These are phyloP conservation scores for Monosporascus cannonballus DNA, from an alignment of 2,329 filamentous ascomycete genomes.

Conservation along the genomic window DNA sequence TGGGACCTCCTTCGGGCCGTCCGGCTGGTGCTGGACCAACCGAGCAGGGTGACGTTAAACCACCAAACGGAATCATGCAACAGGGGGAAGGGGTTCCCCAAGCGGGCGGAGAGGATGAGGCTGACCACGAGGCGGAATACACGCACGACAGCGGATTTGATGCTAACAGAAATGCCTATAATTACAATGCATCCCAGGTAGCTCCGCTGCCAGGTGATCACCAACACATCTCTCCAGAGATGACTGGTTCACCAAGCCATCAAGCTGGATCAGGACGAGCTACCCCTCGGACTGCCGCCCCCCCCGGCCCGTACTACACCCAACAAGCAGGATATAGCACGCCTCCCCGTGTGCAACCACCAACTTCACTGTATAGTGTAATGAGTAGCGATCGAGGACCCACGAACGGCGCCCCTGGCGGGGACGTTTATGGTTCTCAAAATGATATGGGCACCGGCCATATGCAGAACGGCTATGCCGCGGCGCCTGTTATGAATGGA, in stretches of 20 bases:
- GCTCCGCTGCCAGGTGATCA: conserved; percentile 65
- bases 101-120: conserved; percentile 55
- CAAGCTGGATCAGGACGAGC: conserved; percentile 77
- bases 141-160: conserved; percentile 79
- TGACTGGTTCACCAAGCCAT: conserved; percentile 74
- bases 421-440: conserved; percentile 66
- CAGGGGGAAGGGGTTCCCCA: conserved; percentile 49
- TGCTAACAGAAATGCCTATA: conserved; percentile 66
- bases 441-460: conserved; percentile 47
- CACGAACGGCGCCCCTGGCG: conserved; percentile 57
- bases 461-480: conserved; percentile 57
- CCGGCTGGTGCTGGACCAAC: conserved; percentile 52
- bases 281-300: conserved; percentile 73
- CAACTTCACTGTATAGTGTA: conserved; percentile 82
- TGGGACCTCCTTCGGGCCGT: conserved; percentile 72
- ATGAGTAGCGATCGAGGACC: conserved; percentile 73
- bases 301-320: conserved; percentile 67
- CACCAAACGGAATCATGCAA: conserved; percentile 61
- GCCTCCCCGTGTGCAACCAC: conserved; percentile 62
- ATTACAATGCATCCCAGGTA: conserved; percentile 65
- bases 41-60: conserved; percentile 59
- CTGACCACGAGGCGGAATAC: conserved; percentile 77
- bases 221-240: conserved; percentile 71
- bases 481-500: conserved; percentile 62
- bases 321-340: conserved; percentile 67